A percentile compares a stretch with the other conserved stretches of the same genome.
phyloP scores from a whole-genome alignment of 306 rosid genomes.

The Abrus pulchellus region DNA sequence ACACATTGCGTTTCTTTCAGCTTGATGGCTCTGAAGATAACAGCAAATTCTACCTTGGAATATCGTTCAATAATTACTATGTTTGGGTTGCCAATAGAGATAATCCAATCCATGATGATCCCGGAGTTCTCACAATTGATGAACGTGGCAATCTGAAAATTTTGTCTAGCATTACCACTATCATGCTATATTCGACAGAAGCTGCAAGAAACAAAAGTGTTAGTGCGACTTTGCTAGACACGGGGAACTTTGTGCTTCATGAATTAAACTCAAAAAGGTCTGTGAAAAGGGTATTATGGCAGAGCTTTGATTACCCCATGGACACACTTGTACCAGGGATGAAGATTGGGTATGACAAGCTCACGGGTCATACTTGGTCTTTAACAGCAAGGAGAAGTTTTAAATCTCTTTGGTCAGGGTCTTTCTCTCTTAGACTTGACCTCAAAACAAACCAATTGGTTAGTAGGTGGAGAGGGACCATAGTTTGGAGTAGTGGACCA shows the following conservation, averaged over 20 bases:
- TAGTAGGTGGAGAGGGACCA: neutral
- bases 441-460: slow-evolving; percentile 24
- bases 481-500: neutral
- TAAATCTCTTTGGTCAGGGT: slow-evolving; percentile 13
- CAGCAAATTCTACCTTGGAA: slow-evolving; percentile 29
- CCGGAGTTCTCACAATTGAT: slow-evolving; percentile 34
- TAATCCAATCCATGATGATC: slow-evolving; percentile 27
- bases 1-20: slow-evolving; percentile 29
- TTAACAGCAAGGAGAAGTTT: slow-evolving; percentile 26
- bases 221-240: slow-evolving; percentile 8
- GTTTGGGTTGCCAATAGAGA: slow-evolving; percentile 40
- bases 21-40: neutral
- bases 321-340: slow-evolving; percentile 30
- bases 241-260: slow-evolving; percentile 21
- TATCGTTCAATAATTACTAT: neutral
- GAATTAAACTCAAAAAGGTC: slow-evolving; percentile 9
- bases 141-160: slow-evolving; percentile 21
- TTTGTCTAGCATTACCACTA: neutral
- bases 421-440: slow-evolving; percentile 28
- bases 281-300: slow-evolving; percentile 30
- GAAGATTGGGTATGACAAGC: slow-evolving; percentile 25
- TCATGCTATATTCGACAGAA: neutral
- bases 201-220: neutral
- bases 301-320: slow-evolving; percentile 31
- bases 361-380: neutral